These are phyloP conservation scores for Sporisorium exsertum DNA, from an alignment of 1,284 basidiomycete genomes.

Conservation along the genomic window DNA sequence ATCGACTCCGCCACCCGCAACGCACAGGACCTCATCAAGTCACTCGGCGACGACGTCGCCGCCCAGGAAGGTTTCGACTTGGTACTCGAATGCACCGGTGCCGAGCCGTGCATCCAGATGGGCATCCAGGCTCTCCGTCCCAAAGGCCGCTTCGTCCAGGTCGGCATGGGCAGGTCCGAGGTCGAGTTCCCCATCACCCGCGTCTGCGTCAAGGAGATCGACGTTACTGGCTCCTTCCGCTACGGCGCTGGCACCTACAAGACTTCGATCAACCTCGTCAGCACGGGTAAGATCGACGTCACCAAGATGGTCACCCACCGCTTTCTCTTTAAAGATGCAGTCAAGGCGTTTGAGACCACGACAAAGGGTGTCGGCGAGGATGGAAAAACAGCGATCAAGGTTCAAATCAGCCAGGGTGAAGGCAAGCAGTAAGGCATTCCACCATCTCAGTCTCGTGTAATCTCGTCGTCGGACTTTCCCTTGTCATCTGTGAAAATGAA, in stretches of 20 bases:
- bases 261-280: constrained; percentile 74
- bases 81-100: constrained; percentile 75
- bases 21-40: constrained; percentile 70
- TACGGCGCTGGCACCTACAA: constrained; percentile 81
- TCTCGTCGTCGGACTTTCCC: constrained; percentile 18
- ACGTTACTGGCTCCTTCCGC: constrained; percentile 77
- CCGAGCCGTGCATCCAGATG: constrained; percentile 67
- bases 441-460: constrained; percentile 1
- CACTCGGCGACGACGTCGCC: constrained; percentile 71
- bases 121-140: constrained; percentile 55
- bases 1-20: constrained; percentile 72
- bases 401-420: constrained; percentile 69
- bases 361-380: constrained; percentile 78
- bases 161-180: constrained; percentile 72
- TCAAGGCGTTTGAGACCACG: constrained; percentile 73
- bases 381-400: constrained; percentile 73
- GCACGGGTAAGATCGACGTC: constrained; percentile 73
- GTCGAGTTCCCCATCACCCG: constrained; percentile 71
- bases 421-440: constrained; percentile 30
- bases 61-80: constrained; percentile 74
- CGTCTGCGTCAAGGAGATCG: constrained; percentile 56
- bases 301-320: constrained; percentile 75
- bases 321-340: constrained; percentile 72
- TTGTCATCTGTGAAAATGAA: background rate
- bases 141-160: constrained; percentile 72